Conservation (phyloP, 805 yeast species). For the Spathaspora boniae region DNA sequence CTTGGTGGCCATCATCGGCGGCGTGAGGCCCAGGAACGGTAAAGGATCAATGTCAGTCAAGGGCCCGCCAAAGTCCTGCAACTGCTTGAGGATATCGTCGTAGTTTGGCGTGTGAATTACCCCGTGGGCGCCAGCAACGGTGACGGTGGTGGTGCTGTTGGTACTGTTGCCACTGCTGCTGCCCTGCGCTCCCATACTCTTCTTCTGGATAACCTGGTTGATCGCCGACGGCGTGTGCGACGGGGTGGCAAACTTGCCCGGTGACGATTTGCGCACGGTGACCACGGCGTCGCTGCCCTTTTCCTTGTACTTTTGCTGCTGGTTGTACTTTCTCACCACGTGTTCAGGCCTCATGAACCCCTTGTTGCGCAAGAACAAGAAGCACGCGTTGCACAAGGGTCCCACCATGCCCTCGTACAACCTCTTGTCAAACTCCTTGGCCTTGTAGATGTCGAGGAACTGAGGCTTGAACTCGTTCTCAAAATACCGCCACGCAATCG, state of each 20-base stretch:
- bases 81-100: constrained; percentile 39
- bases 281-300: too few species aligned
- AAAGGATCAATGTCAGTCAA: constrained; percentile 44
- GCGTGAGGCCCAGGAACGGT: constrained; percentile 36
- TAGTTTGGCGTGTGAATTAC: constrained; percentile 22
- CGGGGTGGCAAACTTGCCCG: constrained; percentile 37
- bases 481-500: constrained; percentile 43
- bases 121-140: not conserved
- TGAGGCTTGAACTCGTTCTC: constrained; percentile 38
- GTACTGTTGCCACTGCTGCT: constrained; percentile 5
- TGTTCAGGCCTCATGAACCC: constrained; percentile 46
- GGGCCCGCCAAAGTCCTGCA: constrained; percentile 42
- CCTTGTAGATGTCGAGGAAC: constrained; percentile 34
- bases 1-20: constrained; percentile 53
- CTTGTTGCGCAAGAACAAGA: constrained; percentile 38
- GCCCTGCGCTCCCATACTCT: too few species aligned
- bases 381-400: constrained; percentile 46
- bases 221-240: constrained; percentile 37
- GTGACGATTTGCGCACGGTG: too few species aligned
- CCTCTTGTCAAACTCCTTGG: constrained; percentile 36
- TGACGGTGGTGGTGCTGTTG: not conserved
- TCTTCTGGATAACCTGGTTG: constrained; percentile 34
- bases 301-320: constrained; percentile 40
- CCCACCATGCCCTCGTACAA: constrained; percentile 46
- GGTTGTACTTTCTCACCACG: constrained; percentile 42